Evolutionary conservation across 1,284 basidiomycete species (phyloP), one percentile per base, ranked within the genome.

Genomic region (Leccinum cinnamomeum): DNA sequence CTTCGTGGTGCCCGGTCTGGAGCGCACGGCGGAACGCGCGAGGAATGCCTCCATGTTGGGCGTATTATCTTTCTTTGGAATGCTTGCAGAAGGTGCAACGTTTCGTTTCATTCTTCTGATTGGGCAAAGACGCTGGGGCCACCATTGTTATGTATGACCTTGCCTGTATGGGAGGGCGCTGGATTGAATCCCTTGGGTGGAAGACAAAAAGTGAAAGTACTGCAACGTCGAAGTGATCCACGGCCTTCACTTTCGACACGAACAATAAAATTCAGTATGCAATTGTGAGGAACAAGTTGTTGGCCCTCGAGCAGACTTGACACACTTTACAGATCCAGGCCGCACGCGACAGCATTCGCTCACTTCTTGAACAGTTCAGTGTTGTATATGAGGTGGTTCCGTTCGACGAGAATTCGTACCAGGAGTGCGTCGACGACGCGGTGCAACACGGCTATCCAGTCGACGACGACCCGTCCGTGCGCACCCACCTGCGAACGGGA

Each of bases 361-460:
- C 39, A 23, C 62, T 72, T 23, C 11, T 35, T 5, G 54, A 63
- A 20, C 62, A 62, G 12, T 70, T 68, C 14, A 48, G 60, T 25
- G 57, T 72, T 16, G 7, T 33, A 20, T 70, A 69, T 10, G 33
- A 70, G 14, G 16, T 70, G 23, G 58, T 48, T 2, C 67, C 67
- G 0, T 62, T 68, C 3, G 58, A 72, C 35, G 39, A 57, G 11
- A 39, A 7, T 3, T 5, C 71, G 12, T 68, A 68, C 53, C 64
- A 69, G 5, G 64, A 68, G 3, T 72, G 69, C 7, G 51, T 69
- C 28, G 56, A 65, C 7, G 67, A 68, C 0, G 56, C 64, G 2
- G n/a, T 12, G 0, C 55, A 39, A 41, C 64, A 55, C 3, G 70
- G 70, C 7, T 35, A 69, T 28, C 69, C 62, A 10, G 18, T 72